These are phyloP conservation scores for Brassica nigra DNA, from an alignment of 345 rosid species.

Conservation along the genomic window DNA sequence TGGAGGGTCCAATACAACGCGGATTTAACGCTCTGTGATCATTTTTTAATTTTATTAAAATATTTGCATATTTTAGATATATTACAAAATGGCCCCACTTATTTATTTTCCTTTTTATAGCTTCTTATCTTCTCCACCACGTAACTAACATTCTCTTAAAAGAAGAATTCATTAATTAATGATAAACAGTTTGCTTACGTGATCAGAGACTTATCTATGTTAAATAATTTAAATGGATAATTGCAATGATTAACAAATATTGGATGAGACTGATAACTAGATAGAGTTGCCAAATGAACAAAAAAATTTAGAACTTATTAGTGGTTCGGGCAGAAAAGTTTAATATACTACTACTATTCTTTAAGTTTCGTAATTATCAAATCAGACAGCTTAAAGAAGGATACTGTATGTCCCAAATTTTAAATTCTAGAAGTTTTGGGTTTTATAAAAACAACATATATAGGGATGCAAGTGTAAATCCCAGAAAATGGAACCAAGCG, in stretches of 20 bases:
- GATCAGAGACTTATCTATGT: neutral
- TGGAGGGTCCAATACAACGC: neutral
- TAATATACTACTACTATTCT: neutral
- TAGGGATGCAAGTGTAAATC: neutral
- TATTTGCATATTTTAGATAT: neutral
- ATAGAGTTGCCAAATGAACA: neutral
- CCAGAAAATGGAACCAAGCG: neutral
- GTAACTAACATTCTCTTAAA: neutral
- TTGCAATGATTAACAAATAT: neutral
- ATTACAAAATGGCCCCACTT: neutral
- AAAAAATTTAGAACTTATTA: neutral
- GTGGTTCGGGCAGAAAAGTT: neutral
- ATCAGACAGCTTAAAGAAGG: neutral
- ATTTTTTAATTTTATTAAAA: no score
- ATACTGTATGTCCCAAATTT: neutral
- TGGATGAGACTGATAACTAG: slow-evolving; percentile 10
- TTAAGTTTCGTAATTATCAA: neutral
- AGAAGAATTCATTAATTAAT: neutral
- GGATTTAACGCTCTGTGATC: neutral
- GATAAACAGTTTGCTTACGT: neutral
- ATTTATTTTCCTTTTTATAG: no score
- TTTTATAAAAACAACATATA: neutral
- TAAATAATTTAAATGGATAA: neutral
- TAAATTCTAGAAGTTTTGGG: neutral
- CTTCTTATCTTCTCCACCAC: neutral